Evolutionary conservation across 1,284 basidiomycete species (phyloP).

Genomic region (Vanrija pseudolonga): DNA sequence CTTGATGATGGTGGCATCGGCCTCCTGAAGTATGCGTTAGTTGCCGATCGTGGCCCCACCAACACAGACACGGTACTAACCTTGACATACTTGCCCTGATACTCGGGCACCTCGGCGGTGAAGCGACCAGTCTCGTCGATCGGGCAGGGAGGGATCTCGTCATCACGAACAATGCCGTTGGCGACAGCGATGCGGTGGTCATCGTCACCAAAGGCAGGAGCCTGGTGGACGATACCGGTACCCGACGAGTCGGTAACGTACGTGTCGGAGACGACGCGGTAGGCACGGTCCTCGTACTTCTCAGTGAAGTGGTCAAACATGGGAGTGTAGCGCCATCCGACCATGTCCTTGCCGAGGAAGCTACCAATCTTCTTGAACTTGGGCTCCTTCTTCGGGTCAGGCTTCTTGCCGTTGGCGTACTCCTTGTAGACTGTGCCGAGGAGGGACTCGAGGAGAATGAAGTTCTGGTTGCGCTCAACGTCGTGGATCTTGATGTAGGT

Average conservation of each 20-base stretch:
- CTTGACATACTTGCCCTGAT: constrained; percentile 88
- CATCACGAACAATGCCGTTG: constrained; percentile 72
- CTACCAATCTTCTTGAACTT: constrained; percentile 88
- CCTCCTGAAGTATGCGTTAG: constrained; percentile 50
- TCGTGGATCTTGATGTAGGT: constrained; percentile 98
- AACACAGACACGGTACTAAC: constrained; percentile 45
- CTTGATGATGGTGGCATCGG: constrained; percentile 93
- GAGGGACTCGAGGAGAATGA: constrained; percentile 86
- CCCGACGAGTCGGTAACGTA: constrained; percentile 94
- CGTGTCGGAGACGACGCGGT: constrained; percentile 81
- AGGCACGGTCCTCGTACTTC: constrained; percentile 87
- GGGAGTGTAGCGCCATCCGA: constrained; percentile 93
- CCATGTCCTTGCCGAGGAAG: constrained; percentile 87
- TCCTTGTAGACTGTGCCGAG: constrained; percentile 93
- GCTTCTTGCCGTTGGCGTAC: constrained; percentile 54
- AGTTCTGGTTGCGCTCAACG: constrained; percentile 79
- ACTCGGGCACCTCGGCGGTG: constrained; percentile 85
- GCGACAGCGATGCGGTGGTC: constrained; percentile 91
- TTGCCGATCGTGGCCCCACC: constrained; percentile 46
- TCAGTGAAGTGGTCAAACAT: constrained; percentile 96
- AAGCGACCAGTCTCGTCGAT: constrained; percentile 87
- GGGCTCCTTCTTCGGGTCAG: constrained; percentile 69
- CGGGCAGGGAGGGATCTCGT: constrained; percentile 94
- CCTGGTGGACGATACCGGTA: constrained; percentile 98
- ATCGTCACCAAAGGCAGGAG: constrained; percentile 97